These are phyloP conservation scores for Geotrichum reessii DNA, from an alignment of 1,139 yeast genomes.

Conservation along the genomic window DNA sequence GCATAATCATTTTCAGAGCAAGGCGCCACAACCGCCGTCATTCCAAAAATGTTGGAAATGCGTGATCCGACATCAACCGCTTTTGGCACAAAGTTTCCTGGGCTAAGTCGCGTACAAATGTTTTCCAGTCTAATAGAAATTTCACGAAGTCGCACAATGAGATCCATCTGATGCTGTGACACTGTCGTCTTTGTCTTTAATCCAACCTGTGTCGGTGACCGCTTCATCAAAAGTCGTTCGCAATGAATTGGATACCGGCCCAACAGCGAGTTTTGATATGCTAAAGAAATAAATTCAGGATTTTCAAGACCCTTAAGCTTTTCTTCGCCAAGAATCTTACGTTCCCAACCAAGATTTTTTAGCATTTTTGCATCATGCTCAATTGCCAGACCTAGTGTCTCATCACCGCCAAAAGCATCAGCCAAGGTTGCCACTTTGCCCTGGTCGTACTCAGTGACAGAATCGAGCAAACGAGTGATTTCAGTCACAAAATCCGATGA, in stretches of 20 bases:
- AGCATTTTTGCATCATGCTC: constrained; percentile 64
- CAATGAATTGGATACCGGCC: constrained; percentile 16
- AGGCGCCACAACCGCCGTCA: constrained; percentile 1
- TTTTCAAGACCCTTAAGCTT: constrained; percentile 92
- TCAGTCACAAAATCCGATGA: constrained; percentile 77
- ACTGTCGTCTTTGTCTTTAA: background rate
- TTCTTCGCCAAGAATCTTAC: constrained; percentile 72
- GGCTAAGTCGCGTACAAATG: constrained; percentile 7
- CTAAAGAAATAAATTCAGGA: constrained; percentile 77
- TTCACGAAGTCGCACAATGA: constrained; percentile 3
- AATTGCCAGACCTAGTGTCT: constrained; percentile 55
- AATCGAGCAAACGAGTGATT: constrained; percentile 51
- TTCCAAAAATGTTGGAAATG: constrained; percentile 2
- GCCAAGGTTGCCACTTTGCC: constrained; percentile 36
- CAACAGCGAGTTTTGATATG: constrained; percentile 50
- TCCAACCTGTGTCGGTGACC: constrained; percentile 3
- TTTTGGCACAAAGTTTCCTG: background rate
- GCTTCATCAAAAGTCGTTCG: constrained; percentile 5
- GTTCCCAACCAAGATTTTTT: constrained; percentile 62
- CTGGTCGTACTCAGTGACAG: constrained; percentile 37
- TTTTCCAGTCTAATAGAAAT: constrained; percentile 12
- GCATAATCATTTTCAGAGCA: constrained; percentile 37
- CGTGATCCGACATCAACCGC: background rate
- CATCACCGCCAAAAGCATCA: constrained; percentile 60
- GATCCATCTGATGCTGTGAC: constrained; percentile 9